Conservation (phyloP, 2,329 filamentous ascomycete genomes). For the Phaeophleospora eucalypticola region DNA sequence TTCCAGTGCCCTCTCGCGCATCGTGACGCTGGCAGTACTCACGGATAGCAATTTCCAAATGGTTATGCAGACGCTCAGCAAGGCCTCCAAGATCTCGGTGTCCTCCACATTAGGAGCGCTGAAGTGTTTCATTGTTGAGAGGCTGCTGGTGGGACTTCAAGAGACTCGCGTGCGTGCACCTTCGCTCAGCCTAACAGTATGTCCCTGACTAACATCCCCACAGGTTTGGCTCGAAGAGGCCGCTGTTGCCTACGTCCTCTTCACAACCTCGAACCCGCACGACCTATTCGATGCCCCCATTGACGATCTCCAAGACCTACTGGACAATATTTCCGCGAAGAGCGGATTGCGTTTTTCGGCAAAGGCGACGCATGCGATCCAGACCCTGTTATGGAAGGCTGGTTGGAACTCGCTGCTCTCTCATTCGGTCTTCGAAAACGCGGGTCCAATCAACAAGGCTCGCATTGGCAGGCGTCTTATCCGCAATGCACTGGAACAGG, state of each 20-base stretch:
- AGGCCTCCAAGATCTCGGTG: conserved; percentile 48
- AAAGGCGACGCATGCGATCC: conserved; percentile 62
- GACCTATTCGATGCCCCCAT: background rate
- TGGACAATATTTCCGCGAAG: conserved; percentile 12
- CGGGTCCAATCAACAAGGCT: conserved; percentile 61
- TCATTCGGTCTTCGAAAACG: conserved; percentile 62
- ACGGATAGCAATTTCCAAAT: conserved; percentile 61
- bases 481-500: conserved; percentile 60
- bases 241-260: conserved; percentile 64
- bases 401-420: conserved; percentile 68
- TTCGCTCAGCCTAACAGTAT: background rate
- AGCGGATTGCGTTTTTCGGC: conserved; percentile 44
- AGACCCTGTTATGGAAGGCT: conserved; percentile 74
- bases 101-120: conserved; percentile 40
- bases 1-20: conserved; percentile 52
- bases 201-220: conserved; percentile 16
- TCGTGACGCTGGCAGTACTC: conserved; percentile 58
- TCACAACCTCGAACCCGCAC: conserved; percentile 49
- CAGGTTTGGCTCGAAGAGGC: conserved; percentile 64
- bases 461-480: conserved; percentile 67
- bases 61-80: conserved; percentile 65
- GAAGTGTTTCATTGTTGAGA: conserved; percentile 59
- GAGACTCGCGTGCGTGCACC: background rate
- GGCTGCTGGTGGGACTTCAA: conserved; percentile 47
- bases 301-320: conserved; percentile 7